Evolutionary conservation across 345 rosid genomes (phyloP).

Genomic region (Durio zibethinus): DNA sequence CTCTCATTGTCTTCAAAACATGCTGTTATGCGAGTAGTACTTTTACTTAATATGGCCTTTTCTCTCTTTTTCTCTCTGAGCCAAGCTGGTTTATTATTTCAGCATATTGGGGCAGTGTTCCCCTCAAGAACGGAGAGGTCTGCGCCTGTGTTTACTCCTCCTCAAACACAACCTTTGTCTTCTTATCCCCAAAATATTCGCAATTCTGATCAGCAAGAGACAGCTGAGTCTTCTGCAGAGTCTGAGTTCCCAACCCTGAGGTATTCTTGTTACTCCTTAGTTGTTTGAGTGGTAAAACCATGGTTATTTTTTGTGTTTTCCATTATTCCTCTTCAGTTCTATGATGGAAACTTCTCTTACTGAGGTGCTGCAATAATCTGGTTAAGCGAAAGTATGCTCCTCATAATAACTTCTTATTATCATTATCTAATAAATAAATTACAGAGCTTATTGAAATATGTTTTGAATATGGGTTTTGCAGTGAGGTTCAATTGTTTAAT

Average conservation of each 20-base stretch:
- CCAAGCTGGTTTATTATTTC: conserved; percentile 32
- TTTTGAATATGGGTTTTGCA: background rate
- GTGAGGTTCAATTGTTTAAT: background rate
- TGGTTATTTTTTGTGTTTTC: background rate
- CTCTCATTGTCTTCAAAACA: background rate
- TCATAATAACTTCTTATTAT: background rate
- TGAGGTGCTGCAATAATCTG: background rate
- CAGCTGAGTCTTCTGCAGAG: conserved; percentile 68
- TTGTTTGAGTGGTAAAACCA: conserved; percentile 13
- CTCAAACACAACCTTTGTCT: conserved; percentile 89
- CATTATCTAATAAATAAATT: background rate
- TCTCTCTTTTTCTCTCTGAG: conserved; percentile 11
- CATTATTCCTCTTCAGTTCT: background rate
- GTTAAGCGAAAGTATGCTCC: background rate
- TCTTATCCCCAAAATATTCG: conserved; percentile 80
- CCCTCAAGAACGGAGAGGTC: conserved; percentile 89
- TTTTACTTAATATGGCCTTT: conserved; percentile 9
- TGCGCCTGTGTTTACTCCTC: conserved; percentile 93
- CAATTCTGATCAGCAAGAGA: conserved; percentile 53
- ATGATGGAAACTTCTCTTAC: background rate
- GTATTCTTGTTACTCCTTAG: conserved; percentile 32
- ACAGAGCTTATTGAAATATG: background rate
- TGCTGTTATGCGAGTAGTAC: background rate
- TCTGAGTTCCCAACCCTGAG: conserved; percentile 88
- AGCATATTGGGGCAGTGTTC: conserved; percentile 98